phyloP scores from a whole-genome alignment of 2,329 filamentous ascomycete genomes.

The Fusarium sp. region DNA sequence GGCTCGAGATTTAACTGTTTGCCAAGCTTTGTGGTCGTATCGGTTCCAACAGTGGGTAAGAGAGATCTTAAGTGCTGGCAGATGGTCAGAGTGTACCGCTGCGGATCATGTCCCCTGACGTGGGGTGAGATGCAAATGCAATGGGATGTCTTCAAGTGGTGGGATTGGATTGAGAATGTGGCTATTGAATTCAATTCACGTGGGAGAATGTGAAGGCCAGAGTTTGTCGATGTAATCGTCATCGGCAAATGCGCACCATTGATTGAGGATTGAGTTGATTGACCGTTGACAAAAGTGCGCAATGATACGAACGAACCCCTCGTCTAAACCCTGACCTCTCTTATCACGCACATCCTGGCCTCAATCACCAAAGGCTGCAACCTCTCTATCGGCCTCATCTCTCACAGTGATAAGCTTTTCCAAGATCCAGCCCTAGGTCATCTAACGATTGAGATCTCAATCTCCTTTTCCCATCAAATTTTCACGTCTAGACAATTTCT shows the following conservation, averaged over 20 bases:
- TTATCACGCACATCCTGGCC: constrained; percentile 2
- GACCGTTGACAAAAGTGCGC: not conserved
- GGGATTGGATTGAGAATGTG: not conserved
- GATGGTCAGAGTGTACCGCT: constrained; percentile 8
- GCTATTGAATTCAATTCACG: not conserved
- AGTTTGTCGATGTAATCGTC: not conserved
- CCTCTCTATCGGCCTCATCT: not conserved
- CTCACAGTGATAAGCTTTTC: constrained; percentile 13
- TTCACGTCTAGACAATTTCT: not conserved
- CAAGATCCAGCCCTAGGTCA: not conserved
- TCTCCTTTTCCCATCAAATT: not conserved
- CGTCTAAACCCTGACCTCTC: not conserved
- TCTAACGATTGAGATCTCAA: not conserved
- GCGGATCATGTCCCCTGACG: not conserved
- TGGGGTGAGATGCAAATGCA: not conserved
- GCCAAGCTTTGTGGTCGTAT: not conserved
- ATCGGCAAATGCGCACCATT: not conserved
- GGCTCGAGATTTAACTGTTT: not conserved
- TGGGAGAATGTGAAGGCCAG: not conserved
- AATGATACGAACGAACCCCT: constrained; percentile 1
- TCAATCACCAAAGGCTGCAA: not conserved
- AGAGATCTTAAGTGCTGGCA: not conserved
- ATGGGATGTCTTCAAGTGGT: not conserved
- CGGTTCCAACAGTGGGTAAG: not conserved
- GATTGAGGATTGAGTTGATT: not conserved